Evolutionary conservation across 257 asterid species (phyloP), one percentile per base, ranked within the genome.

Genomic region (Solanum ahanhuiri): DNA sequence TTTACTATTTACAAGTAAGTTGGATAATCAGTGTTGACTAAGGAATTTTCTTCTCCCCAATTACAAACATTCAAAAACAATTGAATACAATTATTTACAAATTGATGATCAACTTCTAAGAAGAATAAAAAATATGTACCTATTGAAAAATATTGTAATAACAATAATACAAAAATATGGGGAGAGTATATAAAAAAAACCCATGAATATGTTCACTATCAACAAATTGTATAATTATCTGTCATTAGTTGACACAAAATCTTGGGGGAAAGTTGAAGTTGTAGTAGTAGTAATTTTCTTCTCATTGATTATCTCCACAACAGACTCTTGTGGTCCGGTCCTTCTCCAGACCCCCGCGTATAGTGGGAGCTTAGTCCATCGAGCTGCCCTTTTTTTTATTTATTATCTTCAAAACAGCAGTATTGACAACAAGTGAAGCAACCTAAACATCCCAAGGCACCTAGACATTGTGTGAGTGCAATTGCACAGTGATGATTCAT

Each of bases 401-500:
- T 51, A 7, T 94, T 92, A 0, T 83, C 64, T 76, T 91, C 98
- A 22, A 75, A 87, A 86, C 97, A 95, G 89, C 97, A 94, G 17
- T 82, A 90, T 3, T 83, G 86, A 76, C 97, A 94, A 83, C 98
- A 95, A 85, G 85, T 45, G 85, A 76, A 92, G 88, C 99, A 96
- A 54, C 98, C 95, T 81, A 96, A 86, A 84, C 98, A 95, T 4
- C 98, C 98, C 87, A 94, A 73, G 45, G 93, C 92, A 20, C 94
- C 92, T 34, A 90, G 93, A 58, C 94, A 79, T 91, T 96, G 99
- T 17, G 98, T 87, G 83, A 95, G 81, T 18, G 39, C 94, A 25
- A 93, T 63, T 10, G 92, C 96, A 41, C 98, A 94, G 79, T 95
- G 98, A 51, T 95, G 97, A 28, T 94, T 93, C 87, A 95, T 69